phyloP scores from a whole-genome alignment of 495 filamentous ascomycete genomes.

The Halenospora varia region DNA sequence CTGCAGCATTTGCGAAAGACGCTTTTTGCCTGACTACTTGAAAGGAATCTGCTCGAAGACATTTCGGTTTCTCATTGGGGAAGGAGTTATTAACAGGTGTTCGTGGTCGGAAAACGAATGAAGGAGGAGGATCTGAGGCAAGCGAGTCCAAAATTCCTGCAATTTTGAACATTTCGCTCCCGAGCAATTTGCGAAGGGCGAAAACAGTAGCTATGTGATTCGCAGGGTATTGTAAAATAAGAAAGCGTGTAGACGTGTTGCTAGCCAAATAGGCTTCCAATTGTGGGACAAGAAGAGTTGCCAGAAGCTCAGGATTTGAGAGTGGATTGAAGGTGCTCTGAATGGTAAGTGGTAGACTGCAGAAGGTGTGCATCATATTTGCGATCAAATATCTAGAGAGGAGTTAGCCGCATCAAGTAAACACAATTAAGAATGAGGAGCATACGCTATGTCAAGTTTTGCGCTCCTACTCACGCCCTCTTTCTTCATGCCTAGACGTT shows the following conservation, averaged over 20 bases:
- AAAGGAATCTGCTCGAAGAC: neutral
- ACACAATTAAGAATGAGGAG: neutral
- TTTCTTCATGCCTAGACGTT: constrained; percentile 24
- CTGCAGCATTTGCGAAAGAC: too few relatives aligned
- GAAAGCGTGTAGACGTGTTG: constrained; percentile 20
- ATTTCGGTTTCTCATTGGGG: constrained; percentile 11
- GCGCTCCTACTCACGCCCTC: constrained; percentile 22
- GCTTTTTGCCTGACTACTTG: neutral
- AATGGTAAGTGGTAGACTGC: neutral
- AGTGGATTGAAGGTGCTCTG: constrained; percentile 17
- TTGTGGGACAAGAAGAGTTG: constrained; percentile 25
- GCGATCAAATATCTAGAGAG: constrained; percentile 23
- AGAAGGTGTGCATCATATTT: constrained; percentile 22
- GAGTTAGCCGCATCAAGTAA: neutral
- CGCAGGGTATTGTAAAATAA: constrained; percentile 21
- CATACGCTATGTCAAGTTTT: constrained; percentile 24
- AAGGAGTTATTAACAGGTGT: constrained; percentile 9
- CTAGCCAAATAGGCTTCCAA: constrained; percentile 25
- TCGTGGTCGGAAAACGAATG: constrained; percentile 8
- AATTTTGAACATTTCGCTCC: constrained; percentile 22
- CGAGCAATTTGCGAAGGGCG: constrained; percentile 23
- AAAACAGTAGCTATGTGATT: constrained; percentile 15
- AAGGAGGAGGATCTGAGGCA: constrained; percentile 20
- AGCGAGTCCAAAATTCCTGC: constrained; percentile 24
- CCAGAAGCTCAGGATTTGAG: constrained; percentile 19